Evolutionary conservation across 805 yeast genomes (phyloP).

Genomic region (Yamadazyma laniorum): DNA sequence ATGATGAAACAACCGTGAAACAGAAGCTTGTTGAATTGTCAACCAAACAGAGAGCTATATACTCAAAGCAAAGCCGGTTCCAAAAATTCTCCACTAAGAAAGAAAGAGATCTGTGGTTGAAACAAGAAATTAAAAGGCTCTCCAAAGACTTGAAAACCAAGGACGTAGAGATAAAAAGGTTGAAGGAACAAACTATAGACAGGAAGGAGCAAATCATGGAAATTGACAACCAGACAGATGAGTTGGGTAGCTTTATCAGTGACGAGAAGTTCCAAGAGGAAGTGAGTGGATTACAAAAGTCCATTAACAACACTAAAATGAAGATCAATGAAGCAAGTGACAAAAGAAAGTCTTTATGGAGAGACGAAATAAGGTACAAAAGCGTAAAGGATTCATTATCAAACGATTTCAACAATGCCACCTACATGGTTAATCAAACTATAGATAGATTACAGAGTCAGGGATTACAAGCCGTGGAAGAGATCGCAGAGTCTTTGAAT

Average conservation of each 20-base stretch:
- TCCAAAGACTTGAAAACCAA: conserved; percentile 27
- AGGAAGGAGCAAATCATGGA: conserved; percentile 25
- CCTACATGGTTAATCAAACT: conserved; percentile 61
- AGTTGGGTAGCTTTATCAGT: conserved; percentile 14
- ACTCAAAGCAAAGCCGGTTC: conserved; percentile 70
- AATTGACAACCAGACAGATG: conserved; percentile 14
- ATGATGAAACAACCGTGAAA: conserved; percentile 41
- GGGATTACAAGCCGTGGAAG: conserved; percentile 68
- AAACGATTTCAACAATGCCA: conserved; percentile 56
- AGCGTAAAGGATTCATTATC: conserved; percentile 54
- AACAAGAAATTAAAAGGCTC: conserved; percentile 45
- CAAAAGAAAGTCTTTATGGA: conserved; percentile 70
- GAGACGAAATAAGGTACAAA: conserved; percentile 67
- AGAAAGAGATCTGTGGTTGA: conserved; percentile 71
- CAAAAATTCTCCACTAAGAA: conserved; percentile 52
- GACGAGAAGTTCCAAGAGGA: conserved; percentile 10
- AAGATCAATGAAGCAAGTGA: conserved; percentile 52
- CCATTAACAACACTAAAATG: conserved; percentile 41
- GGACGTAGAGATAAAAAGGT: conserved; percentile 21
- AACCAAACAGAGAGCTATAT: conserved; percentile 55
- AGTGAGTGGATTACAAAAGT: conserved; percentile 25
- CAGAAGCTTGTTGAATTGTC: conserved; percentile 39
- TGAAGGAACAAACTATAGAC: conserved; percentile 18
- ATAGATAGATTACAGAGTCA: conserved; percentile 69
- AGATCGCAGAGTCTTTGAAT: conserved; percentile 59